Evolutionary conservation across 495 filamentous ascomycete genomes (phyloP).

Genomic region (Xylaria scruposa): DNA sequence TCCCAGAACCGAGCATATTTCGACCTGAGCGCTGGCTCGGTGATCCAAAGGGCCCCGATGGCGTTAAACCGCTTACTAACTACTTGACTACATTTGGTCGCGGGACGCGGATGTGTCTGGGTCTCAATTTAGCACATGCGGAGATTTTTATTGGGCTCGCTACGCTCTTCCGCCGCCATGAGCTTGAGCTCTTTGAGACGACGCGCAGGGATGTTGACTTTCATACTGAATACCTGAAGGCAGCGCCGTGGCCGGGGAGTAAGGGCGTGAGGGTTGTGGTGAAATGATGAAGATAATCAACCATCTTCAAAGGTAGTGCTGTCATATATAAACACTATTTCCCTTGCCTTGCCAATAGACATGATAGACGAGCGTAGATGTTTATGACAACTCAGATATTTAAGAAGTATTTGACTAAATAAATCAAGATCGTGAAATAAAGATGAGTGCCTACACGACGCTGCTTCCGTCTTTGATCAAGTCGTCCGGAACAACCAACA

Average conservation of each 20-base stretch:
- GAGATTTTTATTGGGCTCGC: constrained; percentile 56
- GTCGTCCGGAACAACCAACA: background rate
- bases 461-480: background rate
- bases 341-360: background rate
- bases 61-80: constrained; percentile 36
- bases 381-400: background rate
- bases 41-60: constrained; percentile 34
- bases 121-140: constrained; percentile 53
- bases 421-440: background rate
- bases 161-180: constrained; percentile 51
- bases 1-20: constrained; percentile 48
- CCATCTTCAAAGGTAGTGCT: background rate
- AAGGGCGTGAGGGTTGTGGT: constrained; percentile 45
- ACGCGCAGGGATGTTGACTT: constrained; percentile 43
- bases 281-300: constrained; percentile 1
- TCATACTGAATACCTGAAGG: background rate
- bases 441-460: background rate
- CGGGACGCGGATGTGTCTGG: constrained; percentile 56
- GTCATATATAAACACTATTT: background rate
- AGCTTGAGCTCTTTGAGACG: constrained; percentile 44
- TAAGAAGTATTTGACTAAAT: background rate
- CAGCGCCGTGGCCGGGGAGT: constrained; percentile 36
- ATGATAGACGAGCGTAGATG: background rate
- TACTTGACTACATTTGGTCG: constrained; percentile 54
- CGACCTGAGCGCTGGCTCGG: constrained; percentile 55